Evolutionary conservation across 1,139 yeast genomes (phyloP).

Genomic region (Geotrichum restrictum): DNA sequence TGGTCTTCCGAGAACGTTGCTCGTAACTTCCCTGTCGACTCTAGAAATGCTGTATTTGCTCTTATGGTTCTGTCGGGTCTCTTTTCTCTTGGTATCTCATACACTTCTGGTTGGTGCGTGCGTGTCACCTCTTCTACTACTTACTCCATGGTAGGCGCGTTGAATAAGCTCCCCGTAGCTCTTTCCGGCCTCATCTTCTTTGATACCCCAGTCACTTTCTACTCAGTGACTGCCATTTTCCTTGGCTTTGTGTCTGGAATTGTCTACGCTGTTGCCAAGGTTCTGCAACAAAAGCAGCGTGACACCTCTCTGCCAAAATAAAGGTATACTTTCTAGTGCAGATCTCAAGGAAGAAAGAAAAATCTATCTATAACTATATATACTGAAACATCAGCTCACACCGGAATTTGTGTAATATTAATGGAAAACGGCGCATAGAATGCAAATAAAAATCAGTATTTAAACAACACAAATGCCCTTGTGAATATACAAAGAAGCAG

Average conservation of each 20-base stretch:
- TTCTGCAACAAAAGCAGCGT: conserved; percentile 59
- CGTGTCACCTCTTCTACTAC: conserved; percentile 98
- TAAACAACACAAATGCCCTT: too few relatives aligned
- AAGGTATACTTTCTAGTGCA: too few relatives aligned
- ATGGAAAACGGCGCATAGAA: neutral
- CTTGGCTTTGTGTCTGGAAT: conserved; percentile 92
- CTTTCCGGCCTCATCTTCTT: conserved; percentile 89
- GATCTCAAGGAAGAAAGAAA: neutral
- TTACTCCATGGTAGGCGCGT: conserved; percentile 98
- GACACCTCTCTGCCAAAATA: conserved; percentile 34
- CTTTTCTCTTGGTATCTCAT: conserved; percentile 92
- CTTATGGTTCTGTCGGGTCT: conserved; percentile 92
- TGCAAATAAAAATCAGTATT: too few relatives aligned
- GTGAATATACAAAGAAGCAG: too few relatives aligned
- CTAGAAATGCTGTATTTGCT: conserved; percentile 60
- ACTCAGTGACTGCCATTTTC: conserved; percentile 83
- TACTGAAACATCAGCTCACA: neutral
- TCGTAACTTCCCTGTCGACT: conserved; percentile 70
- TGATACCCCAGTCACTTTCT: conserved; percentile 90
- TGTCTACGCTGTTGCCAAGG: conserved; percentile 90
- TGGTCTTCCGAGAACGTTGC: conserved; percentile 81
- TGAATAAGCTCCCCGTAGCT: conserved; percentile 96
- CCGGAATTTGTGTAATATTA: neutral
- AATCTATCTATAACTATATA: neutral
- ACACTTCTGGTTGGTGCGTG: conserved; percentile 99